Base-by-base conservation (phyloP, 768 basidiomycete genomes). In the Gyrodon lividus region DNA sequence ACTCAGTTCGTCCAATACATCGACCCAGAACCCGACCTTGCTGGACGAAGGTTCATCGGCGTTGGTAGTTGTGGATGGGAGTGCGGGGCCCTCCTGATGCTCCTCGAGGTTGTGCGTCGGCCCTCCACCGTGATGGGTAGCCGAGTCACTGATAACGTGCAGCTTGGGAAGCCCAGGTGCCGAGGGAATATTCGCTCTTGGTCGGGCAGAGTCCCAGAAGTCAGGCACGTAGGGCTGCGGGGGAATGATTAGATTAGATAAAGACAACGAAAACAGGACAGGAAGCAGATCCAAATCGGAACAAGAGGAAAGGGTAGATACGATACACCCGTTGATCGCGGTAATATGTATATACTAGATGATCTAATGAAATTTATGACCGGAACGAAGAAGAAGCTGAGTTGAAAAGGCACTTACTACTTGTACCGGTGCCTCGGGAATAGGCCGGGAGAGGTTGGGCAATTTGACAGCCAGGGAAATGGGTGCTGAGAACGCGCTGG, bases 161-260 rank as follows among this genome's bases (percentile, higher is more conserved):
- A 85, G 66, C 61, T 81, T 81, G 38, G 80, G 81, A 19, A 50
- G 61, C 37, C 48, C 63, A 1, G 56, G 56, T 28, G 69, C 56
- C 7, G 58, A 48, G 31, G 64, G 65, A 52, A 52, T 56, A 31
- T 37, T 66, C 37, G 39, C 67, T 59, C 58, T 75, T 66, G 39
- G 70, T 55, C 65, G 67, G n/a, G 75, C 73, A 1, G 82, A 78
- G 35, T 76, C 70, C 77, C 79, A 84, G 58, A 81, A 76, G 71
- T 86, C 83, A 30, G 77, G 78, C 1, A 77, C 62, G 62, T 77
- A 79, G 9, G 86, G 85, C 84, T 87, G 59, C 9, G 38, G 50
- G 46, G 30, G 31, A n/a, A 22, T 14, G 31, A 44, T 39, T 22
- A 24, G 12, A 46, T 51, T 41, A 52, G 46, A 47, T 44, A 37